A percentile compares a stretch with the other conserved stretches of the same genome.
Conservation (phyloP, 768 basidiomycete species). For the Auricularia heimuer region DNA sequence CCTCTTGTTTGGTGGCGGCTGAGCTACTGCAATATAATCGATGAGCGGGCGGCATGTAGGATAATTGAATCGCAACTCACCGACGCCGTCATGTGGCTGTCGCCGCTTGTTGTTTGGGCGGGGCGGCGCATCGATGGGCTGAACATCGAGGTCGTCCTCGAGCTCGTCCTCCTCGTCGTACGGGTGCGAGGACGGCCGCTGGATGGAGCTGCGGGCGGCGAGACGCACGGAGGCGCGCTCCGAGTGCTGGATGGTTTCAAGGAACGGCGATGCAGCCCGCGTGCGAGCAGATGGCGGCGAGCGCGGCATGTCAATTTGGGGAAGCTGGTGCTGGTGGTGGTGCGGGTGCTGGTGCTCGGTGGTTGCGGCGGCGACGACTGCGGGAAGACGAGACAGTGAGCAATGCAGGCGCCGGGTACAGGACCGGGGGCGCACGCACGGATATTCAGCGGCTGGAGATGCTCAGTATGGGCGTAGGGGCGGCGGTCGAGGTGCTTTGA, state of each 20-base stretch:
- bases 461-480: not conserved
- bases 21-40: not conserved
- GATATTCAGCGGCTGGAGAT: not conserved
- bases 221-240: conserved; percentile 52
- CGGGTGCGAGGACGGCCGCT: not conserved
- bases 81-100: not conserved
- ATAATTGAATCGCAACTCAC: not conserved
- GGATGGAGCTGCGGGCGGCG: conserved; percentile 35
- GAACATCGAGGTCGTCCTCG: not conserved
- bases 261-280: conserved; percentile 14
- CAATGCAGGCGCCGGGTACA: not conserved
- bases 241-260: conserved; percentile 28
- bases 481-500: not conserved
- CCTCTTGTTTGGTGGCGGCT: not conserved
- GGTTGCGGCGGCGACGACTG: not conserved
- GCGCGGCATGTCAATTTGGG: not conserved
- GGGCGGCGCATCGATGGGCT: not conserved
- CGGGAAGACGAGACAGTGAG: not conserved
- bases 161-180: not conserved
- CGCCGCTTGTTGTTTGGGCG: not conserved
- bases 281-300: not conserved
- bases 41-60: not conserved
- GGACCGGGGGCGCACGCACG: not conserved
- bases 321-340: too few relatives aligned
- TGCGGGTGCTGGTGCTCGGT: not conserved